A percentile compares a stretch with the other conserved stretches of the same genome.
Evolutionary conservation across 495 filamentous ascomycete genomes (phyloP).

Genomic region (Immersiella caudata): DNA sequence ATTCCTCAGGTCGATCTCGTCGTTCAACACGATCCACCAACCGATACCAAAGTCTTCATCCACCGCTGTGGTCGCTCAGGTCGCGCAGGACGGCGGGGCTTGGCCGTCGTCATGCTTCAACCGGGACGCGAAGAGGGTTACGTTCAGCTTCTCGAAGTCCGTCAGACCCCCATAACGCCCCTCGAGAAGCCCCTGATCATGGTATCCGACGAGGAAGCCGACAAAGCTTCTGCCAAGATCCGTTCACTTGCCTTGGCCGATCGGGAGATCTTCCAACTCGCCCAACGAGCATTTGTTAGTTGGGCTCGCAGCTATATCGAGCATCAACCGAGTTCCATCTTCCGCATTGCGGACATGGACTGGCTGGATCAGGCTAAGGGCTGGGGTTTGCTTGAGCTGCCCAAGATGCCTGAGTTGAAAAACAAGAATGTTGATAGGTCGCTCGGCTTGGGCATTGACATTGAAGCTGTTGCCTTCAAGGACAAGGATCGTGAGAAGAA

Average conservation of each 20-base stretch:
- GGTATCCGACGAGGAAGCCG: constrained; percentile 60
- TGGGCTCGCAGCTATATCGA: constrained; percentile 91
- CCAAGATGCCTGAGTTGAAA: constrained; percentile 91
- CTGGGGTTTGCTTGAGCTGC: constrained; percentile 80
- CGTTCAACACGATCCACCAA: constrained; percentile 87
- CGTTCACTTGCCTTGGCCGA: constrained; percentile 67
- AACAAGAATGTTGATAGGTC: constrained; percentile 68
- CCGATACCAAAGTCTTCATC: constrained; percentile 91
- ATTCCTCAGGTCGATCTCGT: constrained; percentile 95
- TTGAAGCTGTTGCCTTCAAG: constrained; percentile 64
- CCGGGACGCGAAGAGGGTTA: constrained; percentile 88
- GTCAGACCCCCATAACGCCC: constrained; percentile 80
- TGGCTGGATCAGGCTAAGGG: constrained; percentile 80
- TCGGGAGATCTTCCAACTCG: constrained; percentile 84
- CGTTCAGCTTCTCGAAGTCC: constrained; percentile 80
- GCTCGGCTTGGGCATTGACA: constrained; percentile 86
- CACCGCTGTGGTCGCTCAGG: constrained; percentile 94
- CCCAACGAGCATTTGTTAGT: constrained; percentile 86
- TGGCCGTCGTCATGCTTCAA: constrained; percentile 82
- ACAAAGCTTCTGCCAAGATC: constrained; percentile 55
- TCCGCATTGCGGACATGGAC: constrained; percentile 77
- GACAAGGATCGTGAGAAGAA: constrained; percentile 77
- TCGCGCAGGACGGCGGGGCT: constrained; percentile 80
- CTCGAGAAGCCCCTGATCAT: constrained; percentile 53
- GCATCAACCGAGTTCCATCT: constrained; percentile 88